phyloP scores from a whole-genome alignment of 768 basidiomycete species.

The Tylopilus rubrobrunneus region DNA sequence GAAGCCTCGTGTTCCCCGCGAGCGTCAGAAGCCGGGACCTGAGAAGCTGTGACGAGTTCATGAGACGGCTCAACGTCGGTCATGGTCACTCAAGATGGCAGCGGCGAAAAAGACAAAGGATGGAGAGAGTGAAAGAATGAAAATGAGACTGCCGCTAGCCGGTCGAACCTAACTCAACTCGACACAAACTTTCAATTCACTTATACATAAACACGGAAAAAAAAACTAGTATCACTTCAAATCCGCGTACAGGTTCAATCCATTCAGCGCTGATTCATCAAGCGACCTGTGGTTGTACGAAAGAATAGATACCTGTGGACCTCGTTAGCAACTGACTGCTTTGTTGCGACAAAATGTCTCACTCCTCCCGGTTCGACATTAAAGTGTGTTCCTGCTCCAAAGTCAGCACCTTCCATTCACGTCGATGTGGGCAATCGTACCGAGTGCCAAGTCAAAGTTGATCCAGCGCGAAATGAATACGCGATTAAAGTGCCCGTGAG shows the following conservation, averaged over 20 bases:
- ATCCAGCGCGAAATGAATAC: slow-evolving; percentile 83
- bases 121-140: slow-evolving; percentile 7
- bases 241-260: slow-evolving; percentile 62
- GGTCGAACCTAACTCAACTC: slow-evolving; percentile 11
- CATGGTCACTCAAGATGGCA: slow-evolving; percentile 32
- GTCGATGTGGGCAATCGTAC: slow-evolving; percentile 31
- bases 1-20: slow-evolving; percentile 39
- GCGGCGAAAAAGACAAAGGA: slow-evolving; percentile 5
- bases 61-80: slow-evolving; percentile 31
- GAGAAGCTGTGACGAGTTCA: slow-evolving; percentile 20
- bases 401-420: slow-evolving; percentile 7
- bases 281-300: slow-evolving; percentile 82
- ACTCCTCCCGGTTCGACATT: slow-evolving; percentile 85
- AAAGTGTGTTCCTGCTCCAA: slow-evolving; percentile 60
- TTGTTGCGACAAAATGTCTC: slow-evolving; percentile 21
- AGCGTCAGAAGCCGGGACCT: slow-evolving; percentile 20
- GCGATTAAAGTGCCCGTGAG: slow-evolving; percentile 82
- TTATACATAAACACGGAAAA: slow-evolving; percentile 19
- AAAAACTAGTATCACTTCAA: slow-evolving; percentile 24
- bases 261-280: slow-evolving; percentile 73
- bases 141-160: slow-evolving; percentile 2
- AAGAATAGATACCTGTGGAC: slow-evolving; percentile 63
- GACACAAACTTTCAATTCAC: slow-evolving; percentile 3
- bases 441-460: slow-evolving; percentile 55
- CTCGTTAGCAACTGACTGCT: slow-evolving; percentile 5